Conservation (phyloP, 805 yeast species). For the Teunomyces tritomae region DNA sequence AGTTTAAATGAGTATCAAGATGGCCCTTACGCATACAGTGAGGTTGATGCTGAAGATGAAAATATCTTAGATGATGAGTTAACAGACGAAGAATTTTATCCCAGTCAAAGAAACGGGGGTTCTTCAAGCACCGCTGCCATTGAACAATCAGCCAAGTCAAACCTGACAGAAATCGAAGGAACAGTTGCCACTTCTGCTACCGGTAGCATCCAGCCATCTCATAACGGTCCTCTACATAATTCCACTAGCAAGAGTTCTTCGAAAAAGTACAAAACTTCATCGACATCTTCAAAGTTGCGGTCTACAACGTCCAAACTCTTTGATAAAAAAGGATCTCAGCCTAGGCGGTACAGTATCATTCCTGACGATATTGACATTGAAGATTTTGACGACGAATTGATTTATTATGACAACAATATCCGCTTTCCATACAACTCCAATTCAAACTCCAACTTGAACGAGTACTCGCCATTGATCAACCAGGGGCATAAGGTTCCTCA, state of each 20-base stretch:
- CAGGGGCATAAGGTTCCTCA: slow-evolving; percentile 32
- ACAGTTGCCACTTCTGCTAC: background rate
- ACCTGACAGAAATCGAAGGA: background rate
- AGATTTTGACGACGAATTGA: slow-evolving; percentile 52
- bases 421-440: slow-evolving; percentile 33
- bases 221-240: slow-evolving; percentile 1
- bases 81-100: slow-evolving; percentile 27
- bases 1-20: slow-evolving; percentile 26
- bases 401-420: slow-evolving; percentile 42
- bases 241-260: slow-evolving; percentile 20
- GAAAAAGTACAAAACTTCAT: slow-evolving; percentile 28
- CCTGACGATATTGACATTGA: slow-evolving; percentile 61
- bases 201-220: background rate
- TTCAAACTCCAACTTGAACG: slow-evolving; percentile 23
- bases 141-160: background rate
- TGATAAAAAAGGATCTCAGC: slow-evolving; percentile 69
- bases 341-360: slow-evolving; percentile 69
- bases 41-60: slow-evolving; percentile 19
- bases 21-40: slow-evolving; percentile 25
- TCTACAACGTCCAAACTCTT: slow-evolving; percentile 73
- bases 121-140: background rate
- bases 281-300: slow-evolving; percentile 45
- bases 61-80: slow-evolving; percentile 27
- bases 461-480: slow-evolving; percentile 30
- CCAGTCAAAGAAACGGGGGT: slow-evolving; percentile 2